These are phyloP conservation scores for Emmonsiellopsis sp. DNA, from an alignment of 2,329 filamentous ascomycete genomes.

Conservation along the genomic window DNA sequence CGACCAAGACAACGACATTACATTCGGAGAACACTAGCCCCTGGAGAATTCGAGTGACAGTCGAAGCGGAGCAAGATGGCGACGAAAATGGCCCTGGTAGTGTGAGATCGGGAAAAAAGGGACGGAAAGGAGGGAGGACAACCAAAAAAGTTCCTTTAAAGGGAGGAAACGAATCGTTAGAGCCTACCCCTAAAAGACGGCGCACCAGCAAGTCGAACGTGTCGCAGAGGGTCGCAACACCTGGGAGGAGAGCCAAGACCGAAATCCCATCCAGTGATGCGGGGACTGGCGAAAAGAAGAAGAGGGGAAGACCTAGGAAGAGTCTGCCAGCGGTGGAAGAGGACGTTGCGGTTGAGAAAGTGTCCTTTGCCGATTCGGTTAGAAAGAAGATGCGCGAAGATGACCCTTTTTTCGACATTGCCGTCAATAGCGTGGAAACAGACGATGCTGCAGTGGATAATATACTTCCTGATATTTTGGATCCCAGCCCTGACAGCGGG, in stretches of 20 bases:
- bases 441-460: slow-evolving; percentile 6
- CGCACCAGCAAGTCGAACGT: slow-evolving; percentile 35
- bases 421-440: slow-evolving; percentile 20
- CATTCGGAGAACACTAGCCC: slow-evolving; percentile 35
- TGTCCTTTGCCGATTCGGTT: slow-evolving; percentile 6
- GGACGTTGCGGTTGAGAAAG: neutral
- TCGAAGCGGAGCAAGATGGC: slow-evolving; percentile 37
- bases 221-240: slow-evolving; percentile 25
- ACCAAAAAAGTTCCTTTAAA: slow-evolving; percentile 37
- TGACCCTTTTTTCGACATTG: slow-evolving; percentile 23
- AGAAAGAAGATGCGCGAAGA: slow-evolving; percentile 14
- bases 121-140: slow-evolving; percentile 20
- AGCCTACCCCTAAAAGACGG: slow-evolving; percentile 31
- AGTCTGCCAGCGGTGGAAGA: slow-evolving; percentile 16
- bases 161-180: slow-evolving; percentile 22
- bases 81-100: slow-evolving; percentile 18
- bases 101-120: neutral
- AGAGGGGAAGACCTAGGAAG: slow-evolving; percentile 31
- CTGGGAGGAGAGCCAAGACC: slow-evolving; percentile 19
- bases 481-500: neutral
- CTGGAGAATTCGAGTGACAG: slow-evolving; percentile 40
- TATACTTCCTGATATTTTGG: neutral
- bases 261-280: slow-evolving; percentile 18
- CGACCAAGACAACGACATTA: slow-evolving; percentile 24
- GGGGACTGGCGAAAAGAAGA: slow-evolving; percentile 23